Evolutionary conservation across 1,284 basidiomycete genomes (phyloP), one percentile per base, ranked within the genome.

Genomic region (Leccinum fuscescens): DNA sequence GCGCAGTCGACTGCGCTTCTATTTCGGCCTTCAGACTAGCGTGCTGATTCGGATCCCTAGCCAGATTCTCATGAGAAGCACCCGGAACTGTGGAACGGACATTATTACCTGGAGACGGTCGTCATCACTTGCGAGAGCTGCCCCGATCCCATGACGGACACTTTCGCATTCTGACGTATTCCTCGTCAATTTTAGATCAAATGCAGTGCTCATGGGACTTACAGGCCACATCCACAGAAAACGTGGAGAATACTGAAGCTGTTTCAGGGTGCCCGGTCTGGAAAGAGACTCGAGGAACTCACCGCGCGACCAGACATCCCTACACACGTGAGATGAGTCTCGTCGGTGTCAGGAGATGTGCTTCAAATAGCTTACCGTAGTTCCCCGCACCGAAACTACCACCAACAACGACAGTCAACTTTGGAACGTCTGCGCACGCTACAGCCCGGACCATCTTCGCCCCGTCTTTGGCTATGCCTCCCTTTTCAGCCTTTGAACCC

Each of bases 171-270:
- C 89, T 92, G 65, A 33, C 35, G 6, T 24, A 24, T 27, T 48
- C 20, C 17, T 20, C 46, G 37, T 66, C 58, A 66, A 61, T 56
- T 59, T 65, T 54, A 14, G 48, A 22, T 27, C 56, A 49, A 46
- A 56, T 62, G 58, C 14, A 61, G 42, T n/a, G 24, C 31, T 46
- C 51, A 53, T 49, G 56, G 31, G 54, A 78, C 88, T 68, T 74
- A 92, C 90, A 61, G 95, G 95, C 95, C 96, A 98, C 93, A 95
- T 96, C 92, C 93, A 98, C 57, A 98, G 77, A 82, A 98, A 97
- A 62, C 94, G 83, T 3, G 95, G 94, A 9, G 92, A 93, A 76
- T 96, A 96, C 85, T 94, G 66, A 54, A 37, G 54, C 57, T 37
- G 22, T 50, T 61, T 61, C 14, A 63, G 60, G 55, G 65, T 22